Percentiles rank a stretch among this genome's conserved stretches.
phyloP scores from a whole-genome alignment of 768 basidiomycete species.

The Tremella mesenterica region DNA sequence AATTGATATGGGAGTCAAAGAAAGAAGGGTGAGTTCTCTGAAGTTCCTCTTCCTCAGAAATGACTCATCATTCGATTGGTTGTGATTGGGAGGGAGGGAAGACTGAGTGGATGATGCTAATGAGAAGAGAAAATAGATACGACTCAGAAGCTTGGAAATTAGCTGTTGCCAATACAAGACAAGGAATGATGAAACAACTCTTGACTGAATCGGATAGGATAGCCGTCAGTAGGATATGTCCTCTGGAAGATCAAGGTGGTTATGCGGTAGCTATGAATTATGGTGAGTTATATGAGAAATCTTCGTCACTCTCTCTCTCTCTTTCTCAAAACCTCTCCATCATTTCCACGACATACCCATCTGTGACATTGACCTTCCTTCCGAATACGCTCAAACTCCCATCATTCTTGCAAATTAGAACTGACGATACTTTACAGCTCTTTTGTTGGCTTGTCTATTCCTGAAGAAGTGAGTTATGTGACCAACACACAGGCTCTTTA shows the following conservation, averaged over 20 bases:
- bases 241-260: slow-evolving; percentile 79
- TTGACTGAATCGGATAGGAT: slow-evolving; percentile 93
- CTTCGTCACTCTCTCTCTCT: not conserved
- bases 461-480: not conserved
- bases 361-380: no score
- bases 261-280: slow-evolving; percentile 95
- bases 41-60: not conserved
- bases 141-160: slow-evolving; percentile 51
- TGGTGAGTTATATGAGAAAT: no score
- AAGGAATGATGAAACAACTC: slow-evolving; percentile 86
- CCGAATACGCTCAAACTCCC: no score
- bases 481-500: slow-evolving; percentile 62
- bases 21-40: slow-evolving; percentile 6
- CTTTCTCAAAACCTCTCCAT: no score
- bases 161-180: slow-evolving; percentile 73
- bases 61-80: not conserved
- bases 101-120: slow-evolving; percentile 1
- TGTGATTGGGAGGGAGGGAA: not conserved
- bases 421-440: no score
- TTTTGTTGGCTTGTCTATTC: no score
- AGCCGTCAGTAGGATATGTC: slow-evolving; percentile 72
- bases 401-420: no score
- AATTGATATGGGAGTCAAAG: slow-evolving; percentile 10
- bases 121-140: slow-evolving; percentile 3
- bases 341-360: not conserved